phyloP scores from a whole-genome alignment of 331 rosid species.

The Arachis monticola region DNA sequence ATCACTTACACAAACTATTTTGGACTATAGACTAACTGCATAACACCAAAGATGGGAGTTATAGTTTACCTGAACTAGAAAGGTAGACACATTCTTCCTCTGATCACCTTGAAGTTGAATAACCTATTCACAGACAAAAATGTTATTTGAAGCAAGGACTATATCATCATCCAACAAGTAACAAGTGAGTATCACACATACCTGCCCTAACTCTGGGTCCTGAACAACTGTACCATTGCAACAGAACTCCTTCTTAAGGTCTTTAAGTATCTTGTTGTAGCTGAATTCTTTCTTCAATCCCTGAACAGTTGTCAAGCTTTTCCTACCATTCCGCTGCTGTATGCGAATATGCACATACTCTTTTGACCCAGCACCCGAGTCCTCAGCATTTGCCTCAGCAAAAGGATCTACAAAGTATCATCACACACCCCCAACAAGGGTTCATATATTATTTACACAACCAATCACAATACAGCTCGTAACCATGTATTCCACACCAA shows the following conservation, averaged over 20 bases:
- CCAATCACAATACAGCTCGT: slow-evolving; percentile 6
- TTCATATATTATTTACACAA: slow-evolving; percentile 3
- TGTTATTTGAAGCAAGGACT: not conserved
- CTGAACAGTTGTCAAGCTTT: slow-evolving; percentile 87
- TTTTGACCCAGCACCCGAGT: slow-evolving; percentile 86
- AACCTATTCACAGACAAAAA: slow-evolving; percentile 45
- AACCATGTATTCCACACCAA: slow-evolving; percentile 6
- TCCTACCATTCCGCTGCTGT: slow-evolving; percentile 86
- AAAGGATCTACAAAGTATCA: slow-evolving; percentile 61
- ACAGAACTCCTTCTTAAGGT: slow-evolving; percentile 85
- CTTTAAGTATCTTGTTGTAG: slow-evolving; percentile 81
- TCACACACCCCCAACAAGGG: slow-evolving; percentile 9
- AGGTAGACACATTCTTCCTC: slow-evolving; percentile 63
- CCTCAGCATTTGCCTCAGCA: slow-evolving; percentile 98
- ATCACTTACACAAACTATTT: not conserved
- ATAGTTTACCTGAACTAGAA: slow-evolving; percentile 55
- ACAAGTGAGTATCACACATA: slow-evolving; percentile 29
- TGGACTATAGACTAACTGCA: not conserved
- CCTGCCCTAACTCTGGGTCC: slow-evolving; percentile 91
- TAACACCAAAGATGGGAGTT: not conserved
- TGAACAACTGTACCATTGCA: slow-evolving; percentile 91
- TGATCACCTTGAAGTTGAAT: slow-evolving; percentile 72
- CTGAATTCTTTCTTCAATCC: slow-evolving; percentile 87
- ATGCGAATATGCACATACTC: slow-evolving; percentile 87
- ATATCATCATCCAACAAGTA: not conserved